Percentiles rank a stretch among this genome's conserved stretches.
These are phyloP conservation scores for Tubosaeta sp. DNA, from an alignment of 768 basidiomycete genomes.

Conservation along the genomic window DNA sequence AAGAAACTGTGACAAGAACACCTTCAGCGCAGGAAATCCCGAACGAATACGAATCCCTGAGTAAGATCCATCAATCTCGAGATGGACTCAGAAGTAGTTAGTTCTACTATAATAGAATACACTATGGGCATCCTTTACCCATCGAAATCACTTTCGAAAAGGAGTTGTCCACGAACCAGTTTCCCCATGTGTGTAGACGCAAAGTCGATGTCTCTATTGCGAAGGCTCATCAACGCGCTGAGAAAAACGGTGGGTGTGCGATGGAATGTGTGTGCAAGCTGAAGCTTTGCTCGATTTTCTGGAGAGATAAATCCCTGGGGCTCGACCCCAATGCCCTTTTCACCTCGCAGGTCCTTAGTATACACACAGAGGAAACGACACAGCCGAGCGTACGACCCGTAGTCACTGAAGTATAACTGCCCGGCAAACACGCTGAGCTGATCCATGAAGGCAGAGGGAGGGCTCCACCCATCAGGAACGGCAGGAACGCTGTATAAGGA, in stretches of 20 bases:
- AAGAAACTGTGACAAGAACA: no score
- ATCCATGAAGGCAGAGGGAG: constrained; percentile 11
- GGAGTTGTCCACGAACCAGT: constrained; percentile 28
- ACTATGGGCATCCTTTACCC: no score
- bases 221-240: constrained; percentile 32
- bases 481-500: constrained; percentile 19
- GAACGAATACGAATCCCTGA: no score
- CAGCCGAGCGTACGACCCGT: constrained; percentile 29
- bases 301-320: constrained; percentile 21
- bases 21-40: no score
- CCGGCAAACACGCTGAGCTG: constrained; percentile 45
- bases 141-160: constrained; percentile 27
- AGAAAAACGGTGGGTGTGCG: constrained; percentile 10
- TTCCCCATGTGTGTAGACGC: constrained; percentile 39
- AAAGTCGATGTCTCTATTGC: constrained; percentile 38
- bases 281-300: not conserved
- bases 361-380: constrained; percentile 37
- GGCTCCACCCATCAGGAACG: constrained; percentile 14
- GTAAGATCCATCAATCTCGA: no score
- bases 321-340: constrained; percentile 35
- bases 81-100: no score
- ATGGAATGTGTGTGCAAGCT: not conserved
- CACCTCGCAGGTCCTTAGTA: constrained; percentile 42
- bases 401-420: constrained; percentile 38
- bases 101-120: no score